Conservation (phyloP, 208 protist genomes). For the Crithidia expoeki region DNA sequence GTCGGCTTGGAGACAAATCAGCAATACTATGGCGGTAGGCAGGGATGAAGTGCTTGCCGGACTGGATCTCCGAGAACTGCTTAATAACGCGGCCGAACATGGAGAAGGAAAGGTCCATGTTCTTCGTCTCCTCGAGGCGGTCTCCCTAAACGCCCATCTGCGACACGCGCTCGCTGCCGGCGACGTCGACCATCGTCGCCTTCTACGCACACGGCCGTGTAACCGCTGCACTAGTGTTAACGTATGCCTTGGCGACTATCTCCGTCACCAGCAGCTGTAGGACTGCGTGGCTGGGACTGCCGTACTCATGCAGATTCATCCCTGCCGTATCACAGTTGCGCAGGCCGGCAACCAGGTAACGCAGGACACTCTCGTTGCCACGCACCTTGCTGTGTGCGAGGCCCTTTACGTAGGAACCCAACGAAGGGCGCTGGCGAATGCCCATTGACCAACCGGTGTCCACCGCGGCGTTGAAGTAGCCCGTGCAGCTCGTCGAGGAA, state of each 20-base stretch:
- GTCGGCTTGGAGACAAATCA: conserved; percentile 90
- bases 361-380: conserved; percentile 54
- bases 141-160: conserved; percentile 91
- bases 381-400: conserved; percentile 64
- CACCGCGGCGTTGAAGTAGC: conserved; percentile 2
- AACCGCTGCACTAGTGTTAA: conserved; percentile 49
- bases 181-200: conserved; percentile 97
- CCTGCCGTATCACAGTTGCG: conserved; percentile 80
- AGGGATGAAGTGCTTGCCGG: conserved; percentile 63
- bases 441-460: conserved; percentile 39
- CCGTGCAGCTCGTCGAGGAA: not conserved
- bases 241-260: conserved; percentile 37
- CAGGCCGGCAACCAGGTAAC: conserved; percentile 62
- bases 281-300: conserved; percentile 96
- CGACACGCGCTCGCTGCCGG: conserved; percentile 95
- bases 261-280: conserved; percentile 92
- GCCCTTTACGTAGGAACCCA: conserved; percentile 80
- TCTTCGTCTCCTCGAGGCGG: conserved; percentile 93
- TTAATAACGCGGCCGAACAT: conserved; percentile 91
- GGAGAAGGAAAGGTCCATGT: conserved; percentile 97
- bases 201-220: conserved; percentile 72
- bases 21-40: conserved; percentile 89
- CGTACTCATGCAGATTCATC: conserved; percentile 96
- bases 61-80: conserved; percentile 81
- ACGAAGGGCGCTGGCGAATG: conserved; percentile 77